phyloP scores from a whole-genome alignment of 2,329 filamentous ascomycete genomes.

The Alternaria brassicicola region DNA sequence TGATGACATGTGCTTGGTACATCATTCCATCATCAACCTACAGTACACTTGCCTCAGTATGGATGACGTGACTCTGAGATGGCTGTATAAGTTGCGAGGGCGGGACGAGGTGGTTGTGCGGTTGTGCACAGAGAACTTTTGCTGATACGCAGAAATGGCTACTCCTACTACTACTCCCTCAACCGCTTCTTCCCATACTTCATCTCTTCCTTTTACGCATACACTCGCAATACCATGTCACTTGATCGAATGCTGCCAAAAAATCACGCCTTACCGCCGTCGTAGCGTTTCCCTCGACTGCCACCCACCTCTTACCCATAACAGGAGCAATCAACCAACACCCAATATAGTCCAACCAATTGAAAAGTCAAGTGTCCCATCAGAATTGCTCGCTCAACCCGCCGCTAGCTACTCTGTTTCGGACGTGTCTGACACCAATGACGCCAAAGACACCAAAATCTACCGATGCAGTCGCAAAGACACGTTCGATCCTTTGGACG shows the following conservation, averaged over 20 bases:
- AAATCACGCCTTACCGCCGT: neutral
- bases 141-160: neutral
- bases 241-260: neutral
- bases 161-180: neutral
- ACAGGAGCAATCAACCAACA: neutral
- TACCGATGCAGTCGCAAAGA: neutral
- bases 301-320: too few species aligned
- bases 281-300: neutral
- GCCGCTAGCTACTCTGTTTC: neutral
- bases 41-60: neutral
- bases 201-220: neutral
- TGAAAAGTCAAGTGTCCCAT: neutral
- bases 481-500: neutral
- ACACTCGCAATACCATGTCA: neutral
- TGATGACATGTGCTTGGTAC: slow-evolving; percentile 1
- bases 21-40: slow-evolving; percentile 1
- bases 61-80: neutral
- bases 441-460: neutral
- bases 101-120: neutral
- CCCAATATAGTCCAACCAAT: neutral
- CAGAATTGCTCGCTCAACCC: neutral
- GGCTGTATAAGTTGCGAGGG: neutral
- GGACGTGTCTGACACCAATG: neutral
- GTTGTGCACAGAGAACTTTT: neutral
- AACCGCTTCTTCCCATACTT: neutral